Conservation (phyloP, 176 grass and related monocot species). For the Microstegium vimineum region DNA sequence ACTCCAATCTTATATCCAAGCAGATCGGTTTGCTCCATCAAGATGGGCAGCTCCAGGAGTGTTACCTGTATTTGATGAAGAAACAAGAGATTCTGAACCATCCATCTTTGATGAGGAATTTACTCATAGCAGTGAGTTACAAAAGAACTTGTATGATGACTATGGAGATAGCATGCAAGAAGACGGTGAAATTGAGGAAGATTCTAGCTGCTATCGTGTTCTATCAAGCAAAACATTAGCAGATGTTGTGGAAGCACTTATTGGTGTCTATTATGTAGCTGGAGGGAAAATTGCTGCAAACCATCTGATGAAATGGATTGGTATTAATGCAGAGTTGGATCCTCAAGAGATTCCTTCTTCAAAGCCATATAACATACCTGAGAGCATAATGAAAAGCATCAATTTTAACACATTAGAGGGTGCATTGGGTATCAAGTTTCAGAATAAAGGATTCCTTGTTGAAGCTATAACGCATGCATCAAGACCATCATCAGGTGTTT, state of each 20-base stretch:
- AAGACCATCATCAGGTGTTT: slow-evolving; percentile 89
- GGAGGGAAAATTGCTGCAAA: slow-evolving; percentile 92
- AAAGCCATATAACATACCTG: slow-evolving; percentile 85
- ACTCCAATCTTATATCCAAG: slow-evolving; percentile 98
- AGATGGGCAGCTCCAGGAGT: slow-evolving; percentile 98
- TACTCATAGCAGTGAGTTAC: slow-evolving; percentile 20
- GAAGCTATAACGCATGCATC: slow-evolving; percentile 98
- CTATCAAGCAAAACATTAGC: slow-evolving; percentile 96
- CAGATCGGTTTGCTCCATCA: slow-evolving; percentile 96
- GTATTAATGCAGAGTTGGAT: slow-evolving; percentile 86
- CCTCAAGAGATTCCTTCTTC: slow-evolving; percentile 58
- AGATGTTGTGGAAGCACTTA: slow-evolving; percentile 96
- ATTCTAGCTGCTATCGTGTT: slow-evolving; percentile 94
- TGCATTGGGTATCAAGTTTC: slow-evolving; percentile 63
- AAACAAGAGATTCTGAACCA: slow-evolving; percentile 63
- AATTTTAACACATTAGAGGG: slow-evolving; percentile 82
- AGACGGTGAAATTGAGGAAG: slow-evolving; percentile 91
- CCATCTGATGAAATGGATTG: slow-evolving; percentile 97
- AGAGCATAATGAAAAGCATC: slow-evolving; percentile 76
- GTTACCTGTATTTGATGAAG: slow-evolving; percentile 94
- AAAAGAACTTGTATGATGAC: slow-evolving; percentile 55
- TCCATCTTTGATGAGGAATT: slow-evolving; percentile 63
- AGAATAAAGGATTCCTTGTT: slow-evolving; percentile 72
- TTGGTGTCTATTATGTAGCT: slow-evolving; percentile 94
- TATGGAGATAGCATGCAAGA: slow-evolving; percentile 66